These are phyloP conservation scores for Agastache rugosa DNA, from an alignment of 257 asterid genomes.

Conservation along the genomic window DNA sequence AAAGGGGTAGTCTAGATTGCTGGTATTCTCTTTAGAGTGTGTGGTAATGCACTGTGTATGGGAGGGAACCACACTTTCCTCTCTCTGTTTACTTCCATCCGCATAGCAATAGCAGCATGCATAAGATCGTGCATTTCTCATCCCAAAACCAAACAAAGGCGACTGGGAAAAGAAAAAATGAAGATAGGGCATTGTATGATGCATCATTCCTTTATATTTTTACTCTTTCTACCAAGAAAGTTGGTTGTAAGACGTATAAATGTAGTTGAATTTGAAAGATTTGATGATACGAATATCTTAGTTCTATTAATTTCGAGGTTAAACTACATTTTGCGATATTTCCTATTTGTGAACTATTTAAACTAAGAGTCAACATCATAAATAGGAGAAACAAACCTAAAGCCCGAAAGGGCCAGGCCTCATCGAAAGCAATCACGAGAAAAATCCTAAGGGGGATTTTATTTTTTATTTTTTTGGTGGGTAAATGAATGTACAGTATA, in stretches of 20 bases:
- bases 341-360: too few relatives aligned
- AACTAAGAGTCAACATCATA: too few relatives aligned
- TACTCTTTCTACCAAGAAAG: not conserved
- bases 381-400: not conserved
- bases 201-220: not conserved
- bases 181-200: slow-evolving; percentile 6
- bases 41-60: not conserved
- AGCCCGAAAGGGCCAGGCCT: too few relatives aligned
- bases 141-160: not conserved
- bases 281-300: not conserved
- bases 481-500: too few relatives aligned
- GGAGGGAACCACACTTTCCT: too few relatives aligned
- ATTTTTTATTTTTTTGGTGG: too few relatives aligned
- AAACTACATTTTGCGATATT: not conserved
- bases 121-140: not conserved
- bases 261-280: not conserved
- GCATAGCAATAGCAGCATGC: not conserved
- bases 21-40: not conserved
- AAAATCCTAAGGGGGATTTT: too few relatives aligned
- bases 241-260: not conserved
- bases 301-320: not conserved
- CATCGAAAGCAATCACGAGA: too few relatives aligned
- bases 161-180: not conserved
- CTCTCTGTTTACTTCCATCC: not conserved
- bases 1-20: not conserved